Evolutionary conservation across 1,139 yeast species (phyloP).

Genomic region (Blastobotrys aristatus): DNA sequence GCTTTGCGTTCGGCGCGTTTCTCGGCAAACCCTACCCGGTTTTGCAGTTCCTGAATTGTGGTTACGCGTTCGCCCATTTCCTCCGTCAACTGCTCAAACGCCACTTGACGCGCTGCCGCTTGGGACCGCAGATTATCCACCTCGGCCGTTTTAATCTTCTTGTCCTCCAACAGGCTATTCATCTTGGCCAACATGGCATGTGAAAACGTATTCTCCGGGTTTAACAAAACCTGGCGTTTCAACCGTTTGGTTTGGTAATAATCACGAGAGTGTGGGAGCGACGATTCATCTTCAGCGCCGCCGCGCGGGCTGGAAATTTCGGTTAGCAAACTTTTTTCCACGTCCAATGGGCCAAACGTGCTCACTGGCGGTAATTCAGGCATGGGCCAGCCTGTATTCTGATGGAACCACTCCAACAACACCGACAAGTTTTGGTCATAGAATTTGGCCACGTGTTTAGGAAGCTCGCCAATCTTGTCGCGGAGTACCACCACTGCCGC

Average conservation of each 20-base stretch:
- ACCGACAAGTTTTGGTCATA: slow-evolving; percentile 63
- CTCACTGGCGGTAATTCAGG: slow-evolving; percentile 68
- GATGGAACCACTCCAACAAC: slow-evolving; percentile 54
- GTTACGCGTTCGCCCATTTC: slow-evolving; percentile 36
- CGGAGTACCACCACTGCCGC: slow-evolving; percentile 81
- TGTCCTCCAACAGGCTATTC: slow-evolving; percentile 23
- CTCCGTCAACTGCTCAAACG: slow-evolving; percentile 41
- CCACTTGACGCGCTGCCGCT: slow-evolving; percentile 30
- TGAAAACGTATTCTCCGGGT: slow-evolving; percentile 36
- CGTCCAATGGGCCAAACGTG: slow-evolving; percentile 61
- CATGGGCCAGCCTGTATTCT: slow-evolving; percentile 33
- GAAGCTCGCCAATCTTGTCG: slow-evolving; percentile 77
- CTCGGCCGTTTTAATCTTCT: slow-evolving; percentile 27
- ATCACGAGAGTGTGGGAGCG: slow-evolving; percentile 15
- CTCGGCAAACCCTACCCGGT: slow-evolving; percentile 25
- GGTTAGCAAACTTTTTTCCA: slow-evolving; percentile 70
- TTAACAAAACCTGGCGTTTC: slow-evolving; percentile 44
- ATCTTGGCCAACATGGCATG: slow-evolving; percentile 44
- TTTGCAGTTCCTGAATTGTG: slow-evolving; percentile 25
- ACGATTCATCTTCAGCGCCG: slow-evolving; percentile 21
- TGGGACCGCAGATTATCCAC: slow-evolving; percentile 33
- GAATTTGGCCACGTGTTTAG: slow-evolving; percentile 73
- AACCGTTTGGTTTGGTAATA: slow-evolving; percentile 64
- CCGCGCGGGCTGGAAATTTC: slow-evolving; percentile 50
- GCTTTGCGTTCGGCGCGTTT: slow-evolving; percentile 26